A percentile compares a stretch with the other conserved stretches of the same genome.
These are phyloP conservation scores for Backusella macrospora DNA, from an alignment of 192 early-diverging fungal genomes.

Conservation along the genomic window DNA sequence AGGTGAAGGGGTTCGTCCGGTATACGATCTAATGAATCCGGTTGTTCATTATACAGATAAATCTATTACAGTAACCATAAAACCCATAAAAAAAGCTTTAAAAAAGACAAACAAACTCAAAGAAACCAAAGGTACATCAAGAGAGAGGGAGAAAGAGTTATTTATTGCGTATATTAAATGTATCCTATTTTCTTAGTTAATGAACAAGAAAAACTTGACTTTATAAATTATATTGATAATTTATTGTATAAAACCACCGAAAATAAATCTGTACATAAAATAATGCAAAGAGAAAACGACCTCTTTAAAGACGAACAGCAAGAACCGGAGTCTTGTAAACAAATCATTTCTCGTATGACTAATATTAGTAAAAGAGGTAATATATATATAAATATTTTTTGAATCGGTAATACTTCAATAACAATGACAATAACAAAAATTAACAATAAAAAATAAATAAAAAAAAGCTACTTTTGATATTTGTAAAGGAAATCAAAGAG, in stretches of 20 bases:
- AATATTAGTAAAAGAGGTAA: slow-evolving; percentile 41
- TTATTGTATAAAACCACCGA: slow-evolving; percentile 31
- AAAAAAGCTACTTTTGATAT: slow-evolving; percentile 62
- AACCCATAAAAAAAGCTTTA: slow-evolving; percentile 36
- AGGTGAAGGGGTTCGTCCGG: slow-evolving; percentile 65
- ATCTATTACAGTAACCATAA: slow-evolving; percentile 48
- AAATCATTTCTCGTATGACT: slow-evolving; percentile 37
- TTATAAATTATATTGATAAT: slow-evolving; percentile 52
- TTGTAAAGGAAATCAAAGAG: slow-evolving; percentile 78
- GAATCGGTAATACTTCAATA: slow-evolving; percentile 20
- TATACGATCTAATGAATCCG: slow-evolving; percentile 76
- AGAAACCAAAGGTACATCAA: background rate
- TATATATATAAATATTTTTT: background rate
- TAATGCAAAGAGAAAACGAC: slow-evolving; percentile 55
- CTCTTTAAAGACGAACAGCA: slow-evolving; percentile 41
- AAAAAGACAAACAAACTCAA: slow-evolving; percentile 30
- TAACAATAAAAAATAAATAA: no score
- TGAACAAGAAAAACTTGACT: slow-evolving; percentile 34
- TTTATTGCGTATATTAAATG: no score
- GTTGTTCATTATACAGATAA: slow-evolving; percentile 69
- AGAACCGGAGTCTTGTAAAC: slow-evolving; percentile 37
- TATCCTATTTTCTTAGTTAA: no score
- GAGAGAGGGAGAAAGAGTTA: no score
- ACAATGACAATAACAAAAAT: slow-evolving; percentile 38
- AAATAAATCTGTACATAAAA: slow-evolving; percentile 31